Base-by-base conservation (phyloP, 306 rosid species). In the Trifolium pratense region DNA sequence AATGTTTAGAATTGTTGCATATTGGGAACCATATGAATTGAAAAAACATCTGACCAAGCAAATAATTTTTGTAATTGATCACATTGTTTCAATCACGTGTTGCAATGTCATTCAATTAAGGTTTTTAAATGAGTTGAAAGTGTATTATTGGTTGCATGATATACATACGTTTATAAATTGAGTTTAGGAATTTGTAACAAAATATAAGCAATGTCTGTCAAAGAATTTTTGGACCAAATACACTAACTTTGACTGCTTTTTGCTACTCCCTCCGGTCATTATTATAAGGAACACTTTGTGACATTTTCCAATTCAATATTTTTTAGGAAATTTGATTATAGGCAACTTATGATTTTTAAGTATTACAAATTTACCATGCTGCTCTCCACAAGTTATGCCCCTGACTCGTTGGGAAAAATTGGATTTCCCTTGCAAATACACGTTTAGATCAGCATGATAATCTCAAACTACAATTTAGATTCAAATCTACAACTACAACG, bases 61-160 rank as follows among this genome's bases (percentile, higher is more conserved):
- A 76, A 53, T 52, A 46, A 75, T 78, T 60, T 60, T 66, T 23
- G 45, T 18, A 20, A 51, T 20, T 71, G 39, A 37, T 70, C 32
- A 6, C 32, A 26, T 42, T 36, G 2, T 36, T 23, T 45, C 23
- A 70, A 49, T 49, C 12, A 32, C 17, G 29, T 45, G 39, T 56
- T 29, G 43, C 21, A 29, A 9, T 52, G 8, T 6, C 40, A 8
- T 25, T 42, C 5, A 6, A n/a, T 37, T 42, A 25, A 34, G 46
- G 68, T 17, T 29, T 60, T 36, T 25, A 16, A 37, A 13, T 20
- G 36, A 70, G 52, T 2, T 52, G 52, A 18, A 32, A 46, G 16
- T 48, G 55, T n/a, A 48, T 48, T 48, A 48, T 48, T 48, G 53
- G 15, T 46, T 46, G 7, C 15, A 15, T 40, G 5, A 2, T 11